A percentile compares a stretch with the other conserved stretches of the same genome.
Conservation (phyloP, 495 filamentous ascomycete species). For the Daldinia concentrica region DNA sequence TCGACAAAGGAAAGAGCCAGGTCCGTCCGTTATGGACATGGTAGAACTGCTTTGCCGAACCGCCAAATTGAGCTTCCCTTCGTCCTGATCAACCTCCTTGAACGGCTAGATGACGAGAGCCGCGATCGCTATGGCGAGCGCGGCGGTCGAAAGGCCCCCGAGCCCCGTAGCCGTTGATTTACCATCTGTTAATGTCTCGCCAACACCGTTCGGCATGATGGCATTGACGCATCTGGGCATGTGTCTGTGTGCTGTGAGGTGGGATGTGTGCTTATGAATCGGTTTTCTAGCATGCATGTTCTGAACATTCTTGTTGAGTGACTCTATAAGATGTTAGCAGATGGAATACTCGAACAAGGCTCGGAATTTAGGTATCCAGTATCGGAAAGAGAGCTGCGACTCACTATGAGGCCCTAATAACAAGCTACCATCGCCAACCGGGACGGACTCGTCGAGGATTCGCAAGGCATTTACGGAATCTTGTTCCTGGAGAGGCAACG, state of each 20-base stretch:
- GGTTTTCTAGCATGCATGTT: not conserved
- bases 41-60: not conserved
- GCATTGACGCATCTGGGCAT: slow-evolving; percentile 21
- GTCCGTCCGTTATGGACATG: not conserved
- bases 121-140: slow-evolving; percentile 10
- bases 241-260: not conserved
- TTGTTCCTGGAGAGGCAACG: not conserved
- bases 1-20: not conserved
- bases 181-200: not conserved
- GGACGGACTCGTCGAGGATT: not conserved
- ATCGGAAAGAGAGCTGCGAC: not conserved
- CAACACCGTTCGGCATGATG: slow-evolving; percentile 6
- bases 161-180: not conserved
- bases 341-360: not conserved
- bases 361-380: not conserved
- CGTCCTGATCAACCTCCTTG: not conserved
- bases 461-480: not conserved
- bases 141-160: not conserved
- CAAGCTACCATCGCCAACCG: not conserved
- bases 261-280: too few species aligned
- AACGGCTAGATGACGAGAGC: not conserved
- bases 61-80: not conserved
- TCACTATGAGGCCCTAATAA: not conserved
- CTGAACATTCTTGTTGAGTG: not conserved
- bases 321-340: slow-evolving; percentile 2